These are phyloP conservation scores for Dictyostelium brefeldianum DNA, from an alignment of 78 protist genomes.

Conservation along the genomic window DNA sequence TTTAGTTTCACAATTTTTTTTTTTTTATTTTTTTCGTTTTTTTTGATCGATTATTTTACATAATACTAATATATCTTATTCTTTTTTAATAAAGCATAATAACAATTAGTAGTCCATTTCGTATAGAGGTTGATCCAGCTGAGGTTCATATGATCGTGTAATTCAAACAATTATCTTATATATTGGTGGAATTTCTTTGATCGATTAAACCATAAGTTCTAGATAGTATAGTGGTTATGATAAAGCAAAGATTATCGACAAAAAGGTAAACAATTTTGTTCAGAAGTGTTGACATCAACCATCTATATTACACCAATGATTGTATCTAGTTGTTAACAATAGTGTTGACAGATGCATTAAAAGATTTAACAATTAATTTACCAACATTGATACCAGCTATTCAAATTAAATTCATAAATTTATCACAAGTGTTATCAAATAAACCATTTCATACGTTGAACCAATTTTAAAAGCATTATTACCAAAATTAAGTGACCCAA, in stretches of 20 bases:
- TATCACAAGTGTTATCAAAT: constrained; percentile 30
- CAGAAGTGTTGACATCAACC: constrained; percentile 76
- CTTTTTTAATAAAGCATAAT: too few species aligned
- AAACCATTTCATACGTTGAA: constrained; percentile 88
- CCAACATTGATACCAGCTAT: constrained; percentile 66
- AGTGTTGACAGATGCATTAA: constrained; percentile 48
- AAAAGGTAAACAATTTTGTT: constrained; percentile 71
- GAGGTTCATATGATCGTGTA: too few species aligned
- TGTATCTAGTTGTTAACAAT: constrained; percentile 25
- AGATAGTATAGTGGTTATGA: constrained; percentile 35
- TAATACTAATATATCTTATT: too few species aligned
- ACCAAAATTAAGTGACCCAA: constrained; percentile 66
- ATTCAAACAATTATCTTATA: too few species aligned
- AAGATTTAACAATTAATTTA: constrained; percentile 58
- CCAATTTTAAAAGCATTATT: constrained; percentile 89
- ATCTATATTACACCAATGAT: constrained; percentile 75
- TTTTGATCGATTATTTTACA: too few species aligned
- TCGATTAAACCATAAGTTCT: constrained; percentile 57
- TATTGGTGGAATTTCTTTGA: too few species aligned
- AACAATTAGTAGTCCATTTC: too few species aligned
- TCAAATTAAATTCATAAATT: constrained; percentile 66
- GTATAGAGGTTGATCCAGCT: too few species aligned
- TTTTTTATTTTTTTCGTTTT: too few species aligned
- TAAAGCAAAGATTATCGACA: constrained; percentile 30
- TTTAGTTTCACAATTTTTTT: too few species aligned